Conservation (phyloP, 1,284 basidiomycete species). For the Microbotryum saponariae region DNA sequence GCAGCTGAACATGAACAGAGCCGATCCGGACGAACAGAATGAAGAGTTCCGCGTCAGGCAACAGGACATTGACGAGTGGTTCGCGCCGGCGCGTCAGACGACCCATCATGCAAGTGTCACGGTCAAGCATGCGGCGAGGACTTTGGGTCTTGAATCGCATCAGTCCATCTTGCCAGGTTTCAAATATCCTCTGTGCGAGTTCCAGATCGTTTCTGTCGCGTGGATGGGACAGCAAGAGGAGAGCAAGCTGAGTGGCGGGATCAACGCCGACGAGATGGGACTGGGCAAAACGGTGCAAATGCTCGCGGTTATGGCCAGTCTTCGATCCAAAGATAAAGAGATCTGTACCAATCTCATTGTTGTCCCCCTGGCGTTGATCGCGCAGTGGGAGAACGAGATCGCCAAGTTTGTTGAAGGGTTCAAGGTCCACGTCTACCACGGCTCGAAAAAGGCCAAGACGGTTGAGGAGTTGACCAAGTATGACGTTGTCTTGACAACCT, state of each 20-base stretch:
- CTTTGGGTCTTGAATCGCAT: too few species aligned
- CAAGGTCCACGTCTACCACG: constrained; percentile 72
- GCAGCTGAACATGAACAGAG: too few species aligned
- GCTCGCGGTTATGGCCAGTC: neutral
- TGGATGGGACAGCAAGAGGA: constrained; percentile 39
- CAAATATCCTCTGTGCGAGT: too few species aligned
- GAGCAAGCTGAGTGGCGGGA: constrained; percentile 13
- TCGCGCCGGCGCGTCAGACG: too few species aligned
- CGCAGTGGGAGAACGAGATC: constrained; percentile 84
- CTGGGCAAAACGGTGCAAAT: constrained; percentile 19
- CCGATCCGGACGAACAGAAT: too few species aligned
- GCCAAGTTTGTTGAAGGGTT: constrained; percentile 62
- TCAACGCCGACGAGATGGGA: constrained; percentile 30
- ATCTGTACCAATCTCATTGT: constrained; percentile 17
- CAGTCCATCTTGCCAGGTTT: too few species aligned
- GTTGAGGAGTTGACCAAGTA: constrained; percentile 35
- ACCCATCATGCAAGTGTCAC: too few species aligned
- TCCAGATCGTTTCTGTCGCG: constrained; percentile 51
- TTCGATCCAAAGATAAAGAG: neutral
- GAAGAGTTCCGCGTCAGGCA: too few species aligned
- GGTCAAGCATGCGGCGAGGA: too few species aligned
- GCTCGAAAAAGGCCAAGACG: constrained; percentile 43
- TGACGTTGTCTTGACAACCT: constrained; percentile 65
- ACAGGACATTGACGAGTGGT: too few species aligned
- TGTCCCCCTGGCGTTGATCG: constrained; percentile 57